Base-by-base conservation (phyloP, 345 rosid genomes). In the Clarkia xantiana region DNA sequence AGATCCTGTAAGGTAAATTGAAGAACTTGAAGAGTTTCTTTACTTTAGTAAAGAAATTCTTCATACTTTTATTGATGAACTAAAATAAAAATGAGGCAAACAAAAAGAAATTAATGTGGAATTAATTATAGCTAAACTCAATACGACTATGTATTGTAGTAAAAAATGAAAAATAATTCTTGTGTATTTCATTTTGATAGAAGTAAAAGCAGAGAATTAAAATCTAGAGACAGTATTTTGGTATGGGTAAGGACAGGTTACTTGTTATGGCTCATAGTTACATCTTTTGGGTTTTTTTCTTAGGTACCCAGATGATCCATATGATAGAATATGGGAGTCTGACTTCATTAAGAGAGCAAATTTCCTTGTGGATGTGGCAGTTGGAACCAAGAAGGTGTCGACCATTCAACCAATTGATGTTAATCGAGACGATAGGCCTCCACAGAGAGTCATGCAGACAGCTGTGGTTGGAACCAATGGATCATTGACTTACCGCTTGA, bases 401-500 rank as follows among this genome's bases (percentile, higher is more conserved):
- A 93, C 99, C 25, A 41, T 54, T 51, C 49, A 51, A 67, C 74
- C 95, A 0, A 80, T 93, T 1, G 72, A 68, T 57, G 58, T 62
- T 8, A 48, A 54, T 57, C 63, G 22, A 25, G 45, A 57, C 25
- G 81, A 77, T 39, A 67, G 45, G 71, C 83, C 99, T n/a, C 99
- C 99, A 55, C 56, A 77, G 69, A 93, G 73, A 72, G 95, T 93
- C 60, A 93, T 93, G 97, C 99, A 87, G 76, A 87, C 97, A 25
- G 99, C 99, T 59, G 99, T 93, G 60, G 91, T 87, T 38, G 99
- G 99, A 25, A 93, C 80, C 18, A 87, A 93, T 65, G 99, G 97
- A 23, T 74, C 76, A 0, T 65, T 93, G 55, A 80, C 94, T 57
- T 93, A 87, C 67, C 77, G 97, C 47, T 61, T 87, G 66, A 93